Evolutionary conservation across 768 basidiomycete species (phyloP).

Genomic region (Artomyces pyxidatus): DNA sequence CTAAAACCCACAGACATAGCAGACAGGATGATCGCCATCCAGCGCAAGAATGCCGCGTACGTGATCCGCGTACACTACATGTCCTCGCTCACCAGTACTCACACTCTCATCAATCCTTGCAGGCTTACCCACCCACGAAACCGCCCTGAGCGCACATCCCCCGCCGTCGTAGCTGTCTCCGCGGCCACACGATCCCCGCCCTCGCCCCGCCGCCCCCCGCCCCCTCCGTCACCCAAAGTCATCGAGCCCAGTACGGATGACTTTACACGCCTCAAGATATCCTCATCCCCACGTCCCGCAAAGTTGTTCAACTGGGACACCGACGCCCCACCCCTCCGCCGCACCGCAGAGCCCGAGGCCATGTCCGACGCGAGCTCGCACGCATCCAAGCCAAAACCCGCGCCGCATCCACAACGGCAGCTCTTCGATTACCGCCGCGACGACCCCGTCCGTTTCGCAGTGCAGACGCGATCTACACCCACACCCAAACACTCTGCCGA

Average conservation of each 20-base stretch:
- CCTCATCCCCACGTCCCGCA: slow-evolving; percentile 35
- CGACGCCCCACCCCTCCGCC: slow-evolving; percentile 52
- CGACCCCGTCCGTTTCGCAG: slow-evolving; percentile 81
- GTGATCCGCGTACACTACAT: slow-evolving; percentile 22
- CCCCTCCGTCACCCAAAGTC: slow-evolving; percentile 29
- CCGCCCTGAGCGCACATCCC: slow-evolving; percentile 19
- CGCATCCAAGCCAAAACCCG: slow-evolving; percentile 28
- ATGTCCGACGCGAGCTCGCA: slow-evolving; percentile 56
- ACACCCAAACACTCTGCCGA: slow-evolving; percentile 60
- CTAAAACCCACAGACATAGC: slow-evolving; percentile 40
- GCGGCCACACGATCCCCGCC: slow-evolving; percentile 28
- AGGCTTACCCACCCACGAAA: slow-evolving; percentile 1
- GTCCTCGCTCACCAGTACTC: background rate
- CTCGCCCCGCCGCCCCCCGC: slow-evolving; percentile 30
- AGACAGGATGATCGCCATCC: slow-evolving; percentile 60
- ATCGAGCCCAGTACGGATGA: slow-evolving; percentile 41
- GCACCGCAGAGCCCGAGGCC: slow-evolving; percentile 56
- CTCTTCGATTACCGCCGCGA: slow-evolving; percentile 88
- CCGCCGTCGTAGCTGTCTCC: slow-evolving; percentile 16
- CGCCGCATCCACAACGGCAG: slow-evolving; percentile 33
- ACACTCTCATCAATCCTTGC: background rate
- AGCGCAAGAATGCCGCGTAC: slow-evolving; percentile 55
- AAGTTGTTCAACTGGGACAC: slow-evolving; percentile 70
- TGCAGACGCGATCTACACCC: slow-evolving; percentile 42
- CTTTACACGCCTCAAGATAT: slow-evolving; percentile 69